A percentile compares a stretch with the other conserved stretches of the same genome.
These are phyloP conservation scores for Boletus smithii DNA, from an alignment of 1,284 basidiomycete species.

Conservation along the genomic window DNA sequence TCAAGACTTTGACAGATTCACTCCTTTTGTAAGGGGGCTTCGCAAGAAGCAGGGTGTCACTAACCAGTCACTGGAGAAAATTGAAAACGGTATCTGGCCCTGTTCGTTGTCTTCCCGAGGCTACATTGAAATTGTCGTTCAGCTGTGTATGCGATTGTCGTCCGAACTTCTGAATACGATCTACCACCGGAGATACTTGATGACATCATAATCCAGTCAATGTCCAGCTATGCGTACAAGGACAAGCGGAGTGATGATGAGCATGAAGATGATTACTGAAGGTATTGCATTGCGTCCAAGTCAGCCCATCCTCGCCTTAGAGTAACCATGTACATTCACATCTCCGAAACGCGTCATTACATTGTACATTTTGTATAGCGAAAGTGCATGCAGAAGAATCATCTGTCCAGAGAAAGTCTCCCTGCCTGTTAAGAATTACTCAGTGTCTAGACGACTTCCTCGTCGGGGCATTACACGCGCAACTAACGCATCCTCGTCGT, in stretches of 20 bases:
- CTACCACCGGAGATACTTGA: constrained; percentile 62
- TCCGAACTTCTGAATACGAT: constrained; percentile 70
- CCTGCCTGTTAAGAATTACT: background rate
- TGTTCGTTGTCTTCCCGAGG: background rate
- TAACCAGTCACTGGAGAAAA: constrained; percentile 83
- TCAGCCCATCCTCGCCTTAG: too few relatives aligned
- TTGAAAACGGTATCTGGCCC: constrained; percentile 74
- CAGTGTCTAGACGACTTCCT: constrained; percentile 17
- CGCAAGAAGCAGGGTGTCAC: constrained; percentile 89
- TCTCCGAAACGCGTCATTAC: background rate
- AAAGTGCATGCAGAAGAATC: too few relatives aligned
- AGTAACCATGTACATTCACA: background rate
- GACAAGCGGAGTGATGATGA: constrained; percentile 28
- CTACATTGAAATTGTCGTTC: constrained; percentile 7
- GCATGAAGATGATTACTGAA: constrained; percentile 29
- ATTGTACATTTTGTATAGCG: constrained; percentile 2
- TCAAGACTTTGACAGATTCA: constrained; percentile 73
- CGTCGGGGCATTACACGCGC: constrained; percentile 17
- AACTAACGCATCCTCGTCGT: constrained; percentile 2
- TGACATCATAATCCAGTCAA: constrained; percentile 55
- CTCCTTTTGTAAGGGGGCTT: constrained; percentile 68
- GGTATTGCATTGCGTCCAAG: too few relatives aligned
- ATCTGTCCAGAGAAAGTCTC: too few relatives aligned
- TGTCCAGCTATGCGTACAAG: constrained; percentile 35
- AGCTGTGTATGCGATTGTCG: constrained; percentile 70